A percentile compares a stretch with the other conserved stretches of the same genome.
These are phyloP conservation scores for Pulveroboletus sp. DNA, from an alignment of 768 basidiomycete genomes.

Conservation along the genomic window DNA sequence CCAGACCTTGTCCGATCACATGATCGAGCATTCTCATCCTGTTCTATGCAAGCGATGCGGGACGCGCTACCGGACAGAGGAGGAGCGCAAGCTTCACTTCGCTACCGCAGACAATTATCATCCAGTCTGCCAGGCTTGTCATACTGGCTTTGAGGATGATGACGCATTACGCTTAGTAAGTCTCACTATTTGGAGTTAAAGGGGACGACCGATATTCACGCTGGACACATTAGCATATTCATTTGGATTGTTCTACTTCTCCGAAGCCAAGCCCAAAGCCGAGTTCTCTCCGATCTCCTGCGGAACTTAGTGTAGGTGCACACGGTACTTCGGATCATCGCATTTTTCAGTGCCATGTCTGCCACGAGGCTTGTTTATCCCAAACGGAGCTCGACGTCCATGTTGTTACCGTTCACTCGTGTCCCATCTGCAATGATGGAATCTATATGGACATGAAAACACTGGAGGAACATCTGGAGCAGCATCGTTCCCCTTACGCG, in stretches of 20 bases:
- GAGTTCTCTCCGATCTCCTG: conserved; percentile 9
- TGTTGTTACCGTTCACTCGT: conserved; percentile 29
- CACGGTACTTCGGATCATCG: conserved; percentile 1
- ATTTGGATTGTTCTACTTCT: conserved; percentile 13
- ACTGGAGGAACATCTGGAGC: conserved; percentile 30
- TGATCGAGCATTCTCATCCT: conserved; percentile 26
- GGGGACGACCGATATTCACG: conserved; percentile 8
- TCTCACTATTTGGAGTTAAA: conserved; percentile 4
- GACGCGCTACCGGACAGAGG: conserved; percentile 34
- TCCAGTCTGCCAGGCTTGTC: conserved; percentile 35
- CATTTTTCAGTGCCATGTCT: conserved; percentile 21
- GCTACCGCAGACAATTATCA: conserved; percentile 35
- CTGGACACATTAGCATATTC: conserved; percentile 16
- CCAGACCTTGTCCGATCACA: conserved; percentile 27
- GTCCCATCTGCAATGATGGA: conserved; percentile 32
- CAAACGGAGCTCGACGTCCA: conserved; percentile 30
- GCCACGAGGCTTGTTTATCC: conserved; percentile 20
- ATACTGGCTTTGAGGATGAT: conserved; percentile 35
- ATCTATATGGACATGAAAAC: conserved; percentile 22
- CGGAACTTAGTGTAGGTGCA: conserved; percentile 4
- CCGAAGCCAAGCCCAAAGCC: conserved; percentile 11
- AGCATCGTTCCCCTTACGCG: conserved; percentile 27
- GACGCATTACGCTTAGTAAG: conserved; percentile 29
- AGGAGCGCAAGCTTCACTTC: conserved; percentile 38
- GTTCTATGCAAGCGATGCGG: conserved; percentile 28